phyloP scores from a whole-genome alignment of 1,284 basidiomycete genomes.

The Ceratobasidium sp. region DNA sequence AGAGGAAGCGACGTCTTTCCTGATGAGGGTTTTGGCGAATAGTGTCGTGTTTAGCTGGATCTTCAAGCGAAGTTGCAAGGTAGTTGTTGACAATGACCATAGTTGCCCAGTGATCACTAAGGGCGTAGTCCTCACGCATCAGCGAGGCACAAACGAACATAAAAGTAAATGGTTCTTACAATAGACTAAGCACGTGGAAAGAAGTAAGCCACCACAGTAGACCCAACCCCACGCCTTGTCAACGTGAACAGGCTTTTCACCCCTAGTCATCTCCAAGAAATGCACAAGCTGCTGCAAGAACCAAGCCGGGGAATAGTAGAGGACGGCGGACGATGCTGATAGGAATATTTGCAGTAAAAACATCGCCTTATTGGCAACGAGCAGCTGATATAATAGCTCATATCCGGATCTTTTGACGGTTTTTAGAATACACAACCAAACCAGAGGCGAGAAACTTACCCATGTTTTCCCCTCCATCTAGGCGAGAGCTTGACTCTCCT shows the following conservation, averaged over 20 bases:
- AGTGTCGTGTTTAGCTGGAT: conserved; percentile 87
- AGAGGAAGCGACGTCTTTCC: conserved; percentile 84
- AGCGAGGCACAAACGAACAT: not conserved
- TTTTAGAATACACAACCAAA: conserved; percentile 46
- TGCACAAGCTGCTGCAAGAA: conserved; percentile 76
- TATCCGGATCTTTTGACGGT: conserved; percentile 65
- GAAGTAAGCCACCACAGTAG: conserved; percentile 75
- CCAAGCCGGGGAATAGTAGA: conserved; percentile 83
- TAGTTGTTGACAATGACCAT: conserved; percentile 73
- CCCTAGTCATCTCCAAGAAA: conserved; percentile 71
- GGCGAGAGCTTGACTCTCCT: conserved; percentile 57
- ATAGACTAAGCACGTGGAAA: conserved; percentile 68
- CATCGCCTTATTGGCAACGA: conserved; percentile 62
- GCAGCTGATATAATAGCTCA: conserved; percentile 67
- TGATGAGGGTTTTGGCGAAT: conserved; percentile 88
- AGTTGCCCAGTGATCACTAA: conserved; percentile 46
- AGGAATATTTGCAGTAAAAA: conserved; percentile 64
- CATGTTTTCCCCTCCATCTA: conserved; percentile 28
- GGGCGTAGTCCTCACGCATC: conserved; percentile 49
- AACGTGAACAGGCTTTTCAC: conserved; percentile 55
- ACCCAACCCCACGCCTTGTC: conserved; percentile 58
- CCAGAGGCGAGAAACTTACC: conserved; percentile 47
- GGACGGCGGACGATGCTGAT: conserved; percentile 68
- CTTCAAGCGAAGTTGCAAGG: conserved; percentile 70
- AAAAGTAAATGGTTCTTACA: conserved; percentile 58